Base-by-base conservation (phyloP, 345 rosid species). In the Citrus trifoliata region DNA sequence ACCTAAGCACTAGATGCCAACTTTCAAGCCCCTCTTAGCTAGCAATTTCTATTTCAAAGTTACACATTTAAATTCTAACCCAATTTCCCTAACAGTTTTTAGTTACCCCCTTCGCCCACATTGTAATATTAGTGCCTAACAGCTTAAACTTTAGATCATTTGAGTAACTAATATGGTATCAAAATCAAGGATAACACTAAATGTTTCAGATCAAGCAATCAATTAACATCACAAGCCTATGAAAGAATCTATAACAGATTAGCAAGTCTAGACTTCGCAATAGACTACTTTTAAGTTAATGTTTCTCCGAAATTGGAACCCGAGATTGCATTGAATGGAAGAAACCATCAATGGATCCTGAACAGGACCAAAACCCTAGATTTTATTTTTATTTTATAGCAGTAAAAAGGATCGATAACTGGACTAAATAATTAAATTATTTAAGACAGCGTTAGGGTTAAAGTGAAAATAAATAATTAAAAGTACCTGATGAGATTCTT, bases 401-500 rank as follows among this genome's bases (percentile, higher is more conserved):
- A 58, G 28, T 30, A 48, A 62, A 46, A 63, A 5, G 46, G 21
- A 64, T 48, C 30, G 22, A 5, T 24, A 62, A 42, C 9, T 51
- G 4, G 10, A 27, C 12, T 27, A 64, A 4, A 75, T 30, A 28
- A 25, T 24, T 5, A 10, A 58, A 2, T 28, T 18, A 53, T 71
- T 30, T 33, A 35, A 5, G 38, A 14, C 28, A 32, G 24, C 62
- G 18, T 46, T n/a, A 79, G 77, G 76, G 76, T 32, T 60, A 37
- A 46, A 32, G 65, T 53, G 7, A 53, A 53, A 53, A 69, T 76
- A 48, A 16, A 48, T 10, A 37, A 56, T 38, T 46, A 13, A 1
- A 51, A 12, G 14, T 75, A 91, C 98, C 98, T 94, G 84, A 93
- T 95, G 72, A 96, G 98, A 88, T 93, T 95, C 87, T 95, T 95